Conservation (phyloP, 2,329 filamentous ascomycete genomes). For the Colletotrichum limetticola region DNA sequence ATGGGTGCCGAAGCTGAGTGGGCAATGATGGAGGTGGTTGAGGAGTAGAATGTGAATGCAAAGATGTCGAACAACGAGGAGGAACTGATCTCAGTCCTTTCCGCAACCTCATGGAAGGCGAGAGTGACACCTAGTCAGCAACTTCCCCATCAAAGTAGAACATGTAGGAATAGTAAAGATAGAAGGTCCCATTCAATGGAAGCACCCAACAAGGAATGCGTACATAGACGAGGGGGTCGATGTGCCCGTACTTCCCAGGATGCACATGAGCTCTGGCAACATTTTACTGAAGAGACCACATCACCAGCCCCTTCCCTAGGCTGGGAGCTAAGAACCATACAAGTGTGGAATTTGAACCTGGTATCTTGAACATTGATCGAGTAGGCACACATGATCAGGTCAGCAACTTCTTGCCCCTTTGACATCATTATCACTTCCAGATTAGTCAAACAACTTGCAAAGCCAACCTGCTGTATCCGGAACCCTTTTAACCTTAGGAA, state of each 20-base stretch:
- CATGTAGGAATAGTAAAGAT: not conserved
- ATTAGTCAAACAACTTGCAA: constrained; percentile 24
- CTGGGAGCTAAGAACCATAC: not conserved
- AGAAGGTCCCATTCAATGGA: not conserved
- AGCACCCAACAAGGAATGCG: not conserved
- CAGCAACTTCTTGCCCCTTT: constrained; percentile 8
- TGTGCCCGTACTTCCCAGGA: not conserved
- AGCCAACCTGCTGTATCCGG: constrained; percentile 21
- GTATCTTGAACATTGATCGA: constrained; percentile 9
- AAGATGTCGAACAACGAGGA: not conserved
- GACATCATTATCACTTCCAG: constrained; percentile 23
- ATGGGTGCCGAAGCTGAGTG: not conserved
- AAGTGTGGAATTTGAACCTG: not conserved
- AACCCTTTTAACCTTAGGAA: constrained; percentile 12
- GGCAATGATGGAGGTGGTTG: not conserved
- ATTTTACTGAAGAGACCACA: not conserved
- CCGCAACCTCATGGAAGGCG: not conserved
- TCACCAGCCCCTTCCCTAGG: not conserved
- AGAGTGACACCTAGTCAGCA: not conserved
- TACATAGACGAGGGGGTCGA: not conserved
- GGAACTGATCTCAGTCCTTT: no score
- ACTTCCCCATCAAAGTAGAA: not conserved
- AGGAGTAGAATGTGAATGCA: not conserved
- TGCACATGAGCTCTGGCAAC: not conserved
- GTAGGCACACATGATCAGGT: not conserved